Conservation (phyloP, 176 grass and related monocot genomes). For the Puya raimondii region DNA sequence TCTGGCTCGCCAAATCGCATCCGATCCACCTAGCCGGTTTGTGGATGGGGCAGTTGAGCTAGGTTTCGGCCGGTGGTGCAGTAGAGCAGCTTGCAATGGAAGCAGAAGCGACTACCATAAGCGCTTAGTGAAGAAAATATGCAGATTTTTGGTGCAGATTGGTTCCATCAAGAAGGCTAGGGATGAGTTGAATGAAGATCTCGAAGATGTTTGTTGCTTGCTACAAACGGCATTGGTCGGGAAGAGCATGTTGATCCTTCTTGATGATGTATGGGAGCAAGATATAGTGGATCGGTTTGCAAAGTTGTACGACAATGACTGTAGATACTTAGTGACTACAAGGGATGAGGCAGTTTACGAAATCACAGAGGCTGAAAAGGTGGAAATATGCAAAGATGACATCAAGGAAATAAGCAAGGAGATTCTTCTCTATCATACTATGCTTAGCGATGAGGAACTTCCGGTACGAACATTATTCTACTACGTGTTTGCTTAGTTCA, state of each 20-base stretch:
- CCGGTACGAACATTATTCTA: conserved; percentile 33
- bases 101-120: conserved; percentile 51
- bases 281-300: conserved; percentile 67
- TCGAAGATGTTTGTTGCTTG: conserved; percentile 62
- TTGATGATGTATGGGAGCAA: conserved; percentile 85
- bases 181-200: conserved; percentile 34
- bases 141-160: conserved; percentile 53
- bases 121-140: conserved; percentile 43
- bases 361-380: conserved; percentile 56
- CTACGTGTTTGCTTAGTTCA: neutral
- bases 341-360: conserved; percentile 65
- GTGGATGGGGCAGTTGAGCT: conserved; percentile 48
- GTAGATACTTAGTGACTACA: conserved; percentile 62
- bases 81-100: conserved; percentile 44
- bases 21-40: conserved; percentile 30
- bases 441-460: conserved; percentile 47
- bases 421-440: conserved; percentile 63
- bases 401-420: conserved; percentile 70
- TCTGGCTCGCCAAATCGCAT: conserved; percentile 52
- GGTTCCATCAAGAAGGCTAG: conserved; percentile 31
- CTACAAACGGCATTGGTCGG: conserved; percentile 64
- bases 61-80: conserved; percentile 54
- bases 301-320: conserved; percentile 60
- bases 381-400: conserved; percentile 78
- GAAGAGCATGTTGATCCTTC: conserved; percentile 54